Evolutionary conservation across 495 filamentous ascomycete genomes (phyloP).

Genomic region (Aspergillus incahuasiensis): DNA sequence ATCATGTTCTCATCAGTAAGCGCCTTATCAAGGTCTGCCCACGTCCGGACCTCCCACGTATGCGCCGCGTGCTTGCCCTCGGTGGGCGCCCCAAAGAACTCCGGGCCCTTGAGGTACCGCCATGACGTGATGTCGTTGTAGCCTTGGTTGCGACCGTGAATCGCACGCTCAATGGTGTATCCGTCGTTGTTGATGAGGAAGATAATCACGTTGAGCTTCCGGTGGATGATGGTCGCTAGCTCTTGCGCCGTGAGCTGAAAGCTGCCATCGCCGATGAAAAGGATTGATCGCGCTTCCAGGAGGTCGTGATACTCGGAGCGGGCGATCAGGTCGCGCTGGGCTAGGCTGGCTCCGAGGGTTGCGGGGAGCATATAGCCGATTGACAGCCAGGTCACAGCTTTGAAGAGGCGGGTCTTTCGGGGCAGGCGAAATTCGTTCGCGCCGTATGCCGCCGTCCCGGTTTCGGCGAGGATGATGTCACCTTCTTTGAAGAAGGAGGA

Average conservation of each 20-base stretch:
- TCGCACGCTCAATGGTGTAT: slow-evolving; percentile 66
- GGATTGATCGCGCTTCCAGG: slow-evolving; percentile 40
- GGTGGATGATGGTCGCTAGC: slow-evolving; percentile 66
- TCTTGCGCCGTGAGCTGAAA: slow-evolving; percentile 76
- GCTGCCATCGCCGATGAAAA: slow-evolving; percentile 77
- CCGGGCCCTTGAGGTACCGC: slow-evolving; percentile 45
- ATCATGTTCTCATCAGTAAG: slow-evolving; percentile 17
- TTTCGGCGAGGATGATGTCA: slow-evolving; percentile 34
- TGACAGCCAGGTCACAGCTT: slow-evolving; percentile 31
- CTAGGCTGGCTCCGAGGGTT: slow-evolving; percentile 36
- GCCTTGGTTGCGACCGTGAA: slow-evolving; percentile 60
- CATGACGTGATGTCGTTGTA: slow-evolving; percentile 70
- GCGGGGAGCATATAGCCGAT: slow-evolving; percentile 43
- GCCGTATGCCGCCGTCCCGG: slow-evolving; percentile 29
- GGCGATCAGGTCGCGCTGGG: slow-evolving; percentile 26
- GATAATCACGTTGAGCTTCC: slow-evolving; percentile 61
- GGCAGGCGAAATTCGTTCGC: slow-evolving; percentile 22
- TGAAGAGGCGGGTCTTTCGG: slow-evolving; percentile 24
- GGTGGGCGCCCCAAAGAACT: slow-evolving; percentile 28
- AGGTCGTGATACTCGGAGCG: slow-evolving; percentile 11
- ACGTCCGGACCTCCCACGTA: slow-evolving; percentile 14
- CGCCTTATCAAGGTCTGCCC: slow-evolving; percentile 14
- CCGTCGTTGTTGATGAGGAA: slow-evolving; percentile 72
- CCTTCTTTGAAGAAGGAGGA: slow-evolving; percentile 21
- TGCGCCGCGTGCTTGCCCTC: slow-evolving; percentile 14